Evolutionary conservation across 164 flowering plant species (phyloP), one percentile per base, ranked within the genome.

Genomic region (Pachysandra terminalis): DNA sequence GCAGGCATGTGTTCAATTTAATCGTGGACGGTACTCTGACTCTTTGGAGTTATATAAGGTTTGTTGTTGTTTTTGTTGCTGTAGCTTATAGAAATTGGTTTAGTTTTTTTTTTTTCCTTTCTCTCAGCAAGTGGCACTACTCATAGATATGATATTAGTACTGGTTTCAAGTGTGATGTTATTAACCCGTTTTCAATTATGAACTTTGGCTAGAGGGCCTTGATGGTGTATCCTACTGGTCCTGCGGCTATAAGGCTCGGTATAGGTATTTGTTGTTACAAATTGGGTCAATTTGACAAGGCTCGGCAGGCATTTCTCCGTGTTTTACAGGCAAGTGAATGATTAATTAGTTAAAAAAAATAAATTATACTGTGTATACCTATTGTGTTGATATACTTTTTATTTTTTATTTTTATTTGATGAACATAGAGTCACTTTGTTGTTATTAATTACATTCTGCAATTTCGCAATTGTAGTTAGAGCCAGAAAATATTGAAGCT

Each of bases 1-100:
- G 71, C 89, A 96, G 99, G 99, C 95, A 41, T 96, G 96, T 78
- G 95, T 96, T 68, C 93, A 87, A 69, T 96, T 87, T 68, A 91
- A 82, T 73, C 90, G 92, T 41, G 90, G 90, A 26, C 87, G 86
- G 35, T 96, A 78, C 75, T 78, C 83, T 12, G 96, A 90, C 48
- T 86, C 98, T 9, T 73, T 93, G 85, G 93, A 90, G 69, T 68
- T 93, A 61, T 96, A 96, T 71, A 93, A 91, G 99, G 98, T 90
- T 63, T 72, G 81, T 72, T 21, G 37, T 51, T n/a, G n/a, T n/a
- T 32, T 48, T 53, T 65, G 48, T 28, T 37, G 26, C 23, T 61
- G 12, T 22, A 51, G 48, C 24, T 35, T 19, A 65, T 49, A 15
- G 25, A 23, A 28, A 40, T 21, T 70, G 21, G 16, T 59, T 41